Evolutionary conservation across 2,329 filamentous ascomycete species (phyloP), one percentile per base, ranked within the genome.

Genomic region (Exophiala aquamarina): DNA sequence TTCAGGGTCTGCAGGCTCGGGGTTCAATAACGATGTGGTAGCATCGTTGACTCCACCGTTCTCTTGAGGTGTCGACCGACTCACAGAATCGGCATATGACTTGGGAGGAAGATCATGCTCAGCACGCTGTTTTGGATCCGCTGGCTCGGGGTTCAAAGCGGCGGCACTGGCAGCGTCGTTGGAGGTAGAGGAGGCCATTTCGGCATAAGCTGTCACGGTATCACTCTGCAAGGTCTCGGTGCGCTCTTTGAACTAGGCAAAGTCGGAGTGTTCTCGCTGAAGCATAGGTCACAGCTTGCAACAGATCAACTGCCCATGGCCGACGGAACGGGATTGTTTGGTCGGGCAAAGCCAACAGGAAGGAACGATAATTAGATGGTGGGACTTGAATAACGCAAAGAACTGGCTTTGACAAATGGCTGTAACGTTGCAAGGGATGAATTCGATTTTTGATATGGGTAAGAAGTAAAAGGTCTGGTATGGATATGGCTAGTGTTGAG

Each of bases 1-100:
- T 37, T 58, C 52, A 11, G 61, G 56, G 13, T 53, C 23, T 21
- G 63, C 57, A 21, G 65, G 61, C 49, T 65, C 62, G 5, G 59
- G 34, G 39, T 52, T 55, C 13, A 58, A 41, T 4, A 35, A 8
- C n/a, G 9, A 6, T 5, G 23, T 39, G 7, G n/a, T 28, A 19
- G 33, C 7, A 34, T 14, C n/a, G 15, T 8, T 20, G 18, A 7
- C 10, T 18, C 35, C 35, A 37, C 8, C 18, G 9, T 7, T n/a
- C 4, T 18, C 8, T 8, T 18, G 10, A 7, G 7, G 7, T 4
- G 35, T 13, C 14, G 15, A 15, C 6, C 20, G 35, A n/a, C 57
- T 59, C 21, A 60, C 47, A 15, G 58, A 69, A 54, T 66, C 65
- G 36, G 64, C 67, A 47, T 70, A 71, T 19, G 65, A 69, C 51